These are phyloP conservation scores for Aschersonia sp. DNA, from an alignment of 2,329 filamentous ascomycete genomes.

Conservation along the genomic window DNA sequence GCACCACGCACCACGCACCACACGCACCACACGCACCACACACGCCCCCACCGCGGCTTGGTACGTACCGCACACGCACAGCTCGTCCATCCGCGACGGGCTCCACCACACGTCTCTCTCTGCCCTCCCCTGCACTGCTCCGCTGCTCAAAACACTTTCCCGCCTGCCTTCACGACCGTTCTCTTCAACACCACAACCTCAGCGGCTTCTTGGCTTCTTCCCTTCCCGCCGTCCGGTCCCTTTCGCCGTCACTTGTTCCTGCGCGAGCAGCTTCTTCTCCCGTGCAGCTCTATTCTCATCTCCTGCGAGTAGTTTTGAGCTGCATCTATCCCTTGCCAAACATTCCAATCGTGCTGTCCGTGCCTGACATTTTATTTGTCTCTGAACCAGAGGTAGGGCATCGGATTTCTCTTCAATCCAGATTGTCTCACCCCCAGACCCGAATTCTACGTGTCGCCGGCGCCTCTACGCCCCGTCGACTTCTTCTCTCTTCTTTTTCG, in stretches of 20 bases:
- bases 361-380: slow-evolving; percentile 15
- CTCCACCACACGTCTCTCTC: slow-evolving; percentile 8
- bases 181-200: slow-evolving; percentile 20
- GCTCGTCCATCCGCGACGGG: background rate
- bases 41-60: too few species aligned
- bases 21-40: too few species aligned
- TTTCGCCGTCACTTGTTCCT: background rate
- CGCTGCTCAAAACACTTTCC: slow-evolving; percentile 22
- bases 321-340: slow-evolving; percentile 13
- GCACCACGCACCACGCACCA: too few species aligned
- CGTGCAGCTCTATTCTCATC: slow-evolving; percentile 4
- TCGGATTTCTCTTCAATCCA: slow-evolving; percentile 13
- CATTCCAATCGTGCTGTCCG: slow-evolving; percentile 22
- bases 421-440: slow-evolving; percentile 14
- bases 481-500: slow-evolving; percentile 3
- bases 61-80: too few species aligned
- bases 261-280: background rate
- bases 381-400: slow-evolving; percentile 20
- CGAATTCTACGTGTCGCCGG: slow-evolving; percentile 6
- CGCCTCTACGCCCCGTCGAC: background rate
- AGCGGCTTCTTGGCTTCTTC: slow-evolving; percentile 10
- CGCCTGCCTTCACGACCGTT: slow-evolving; percentile 17
- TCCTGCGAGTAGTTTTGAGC: slow-evolving; percentile 9
- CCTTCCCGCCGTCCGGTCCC: slow-evolving; percentile 5
- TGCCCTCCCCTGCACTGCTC: slow-evolving; percentile 14